phyloP scores from a whole-genome alignment of 495 filamentous ascomycete species.

The Penicillium argentinense region DNA sequence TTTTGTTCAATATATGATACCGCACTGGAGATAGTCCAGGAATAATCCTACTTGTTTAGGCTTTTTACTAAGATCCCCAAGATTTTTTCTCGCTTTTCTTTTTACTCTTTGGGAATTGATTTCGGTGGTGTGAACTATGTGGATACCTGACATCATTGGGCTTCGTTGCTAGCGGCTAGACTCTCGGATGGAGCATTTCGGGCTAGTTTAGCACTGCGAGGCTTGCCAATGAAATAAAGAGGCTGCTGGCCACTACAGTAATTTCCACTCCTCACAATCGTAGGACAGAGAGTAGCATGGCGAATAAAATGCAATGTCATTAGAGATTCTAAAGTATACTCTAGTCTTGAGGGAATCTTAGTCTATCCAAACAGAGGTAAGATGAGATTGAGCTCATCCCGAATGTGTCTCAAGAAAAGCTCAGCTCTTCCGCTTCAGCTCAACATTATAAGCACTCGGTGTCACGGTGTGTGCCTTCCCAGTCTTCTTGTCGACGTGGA shows the following conservation, averaged over 20 bases:
- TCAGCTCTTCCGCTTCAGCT: slow-evolving; percentile 5
- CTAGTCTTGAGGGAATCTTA: no score
- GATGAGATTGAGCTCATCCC: no score
- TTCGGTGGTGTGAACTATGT: not conserved
- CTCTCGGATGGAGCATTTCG: not conserved
- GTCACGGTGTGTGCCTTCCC: slow-evolving; percentile 30
- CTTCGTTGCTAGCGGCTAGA: not conserved
- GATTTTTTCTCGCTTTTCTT: not conserved
- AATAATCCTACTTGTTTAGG: slow-evolving; percentile 5
- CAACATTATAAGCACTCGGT: slow-evolving; percentile 13
- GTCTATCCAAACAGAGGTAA: no score
- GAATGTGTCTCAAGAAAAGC: no score
- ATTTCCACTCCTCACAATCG: no score
- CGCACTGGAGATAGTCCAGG: slow-evolving; percentile 7
- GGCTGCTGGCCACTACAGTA: no score
- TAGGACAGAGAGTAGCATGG: no score
- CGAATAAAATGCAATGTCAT: no score
- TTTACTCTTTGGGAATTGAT: not conserved
- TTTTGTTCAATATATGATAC: slow-evolving; percentile 12
- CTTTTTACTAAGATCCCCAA: not conserved
- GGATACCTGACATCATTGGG: slow-evolving; percentile 6
- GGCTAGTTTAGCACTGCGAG: no score
- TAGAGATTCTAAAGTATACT: no score
- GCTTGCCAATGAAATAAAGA: no score
- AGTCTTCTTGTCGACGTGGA: slow-evolving; percentile 27